phyloP scores from a whole-genome alignment of 441 rosid genomes.

The Isatis lusitanica region DNA sequence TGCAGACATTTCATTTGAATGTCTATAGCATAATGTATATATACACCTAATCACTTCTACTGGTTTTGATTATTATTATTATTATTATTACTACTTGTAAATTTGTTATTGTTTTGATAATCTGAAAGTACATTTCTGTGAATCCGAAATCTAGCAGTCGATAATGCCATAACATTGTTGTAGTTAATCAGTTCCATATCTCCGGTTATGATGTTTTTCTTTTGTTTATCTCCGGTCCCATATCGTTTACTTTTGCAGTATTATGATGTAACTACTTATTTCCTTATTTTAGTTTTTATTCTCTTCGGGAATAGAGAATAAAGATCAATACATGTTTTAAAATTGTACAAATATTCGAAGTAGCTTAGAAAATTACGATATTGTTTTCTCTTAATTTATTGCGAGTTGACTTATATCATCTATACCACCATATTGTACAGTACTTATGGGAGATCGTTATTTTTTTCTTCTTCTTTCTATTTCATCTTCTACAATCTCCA shows the following conservation, averaged over 20 bases:
- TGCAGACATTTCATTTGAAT: background rate
- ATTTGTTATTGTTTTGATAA: background rate
- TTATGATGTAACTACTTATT: background rate
- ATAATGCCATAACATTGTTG: background rate
- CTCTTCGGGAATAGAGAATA: background rate
- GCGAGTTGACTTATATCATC: slow-evolving; percentile 15
- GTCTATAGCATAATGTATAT: background rate
- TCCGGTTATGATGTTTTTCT: too few relatives aligned
- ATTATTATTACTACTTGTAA: background rate
- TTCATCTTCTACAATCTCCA: background rate
- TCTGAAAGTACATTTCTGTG: background rate
- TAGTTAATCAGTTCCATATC: too few relatives aligned
- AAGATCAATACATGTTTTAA: background rate
- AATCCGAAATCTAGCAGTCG: too few relatives aligned
- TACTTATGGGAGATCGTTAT: background rate
- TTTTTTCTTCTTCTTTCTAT: background rate
- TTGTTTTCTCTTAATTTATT: background rate
- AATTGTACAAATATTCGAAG: slow-evolving; percentile 14
- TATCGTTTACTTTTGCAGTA: background rate
- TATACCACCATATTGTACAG: background rate
- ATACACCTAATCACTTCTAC: background rate
- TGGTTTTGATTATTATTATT: background rate
- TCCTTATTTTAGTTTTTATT: background rate
- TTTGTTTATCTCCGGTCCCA: background rate
- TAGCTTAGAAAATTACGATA: background rate